Evolutionary conservation across 139 green algal species (phyloP).

Genomic region (Ulvella scutata): DNA sequence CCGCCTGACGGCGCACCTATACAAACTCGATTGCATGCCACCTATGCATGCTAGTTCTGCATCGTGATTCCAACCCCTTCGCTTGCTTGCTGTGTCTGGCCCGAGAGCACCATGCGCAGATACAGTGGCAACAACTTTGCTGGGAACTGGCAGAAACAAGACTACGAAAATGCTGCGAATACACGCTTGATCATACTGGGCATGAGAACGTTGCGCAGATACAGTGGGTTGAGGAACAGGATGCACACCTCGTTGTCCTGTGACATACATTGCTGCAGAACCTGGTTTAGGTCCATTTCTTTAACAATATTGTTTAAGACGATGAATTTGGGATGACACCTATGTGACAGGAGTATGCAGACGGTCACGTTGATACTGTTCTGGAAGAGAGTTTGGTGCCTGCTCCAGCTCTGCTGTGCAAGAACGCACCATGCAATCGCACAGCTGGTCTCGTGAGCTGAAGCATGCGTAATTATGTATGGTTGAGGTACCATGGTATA

Average conservation of each 20-base stretch:
- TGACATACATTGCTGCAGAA: neutral
- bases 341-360: neutral
- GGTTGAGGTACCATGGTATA: too few relatives aligned
- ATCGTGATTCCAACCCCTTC: too few relatives aligned
- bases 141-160: too few relatives aligned
- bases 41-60: too few relatives aligned
- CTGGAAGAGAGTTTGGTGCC: neutral
- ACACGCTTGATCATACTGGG: neutral
- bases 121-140: too few relatives aligned
- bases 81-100: too few relatives aligned
- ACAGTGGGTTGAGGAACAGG: neutral
- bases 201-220: neutral
- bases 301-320: neutral
- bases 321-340: neutral
- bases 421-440: neutral
- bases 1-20: neutral
- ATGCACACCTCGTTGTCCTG: neutral
- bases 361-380: neutral
- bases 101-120: too few relatives aligned
- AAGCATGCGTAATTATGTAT: too few relatives aligned
- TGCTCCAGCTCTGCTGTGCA: neutral
- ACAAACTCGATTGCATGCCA: neutral
- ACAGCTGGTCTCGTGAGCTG: neutral
- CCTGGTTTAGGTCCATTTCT: neutral
- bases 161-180: too few relatives aligned